Conservation (phyloP, 331 rosid genomes). For the Acacia concinna region DNA sequence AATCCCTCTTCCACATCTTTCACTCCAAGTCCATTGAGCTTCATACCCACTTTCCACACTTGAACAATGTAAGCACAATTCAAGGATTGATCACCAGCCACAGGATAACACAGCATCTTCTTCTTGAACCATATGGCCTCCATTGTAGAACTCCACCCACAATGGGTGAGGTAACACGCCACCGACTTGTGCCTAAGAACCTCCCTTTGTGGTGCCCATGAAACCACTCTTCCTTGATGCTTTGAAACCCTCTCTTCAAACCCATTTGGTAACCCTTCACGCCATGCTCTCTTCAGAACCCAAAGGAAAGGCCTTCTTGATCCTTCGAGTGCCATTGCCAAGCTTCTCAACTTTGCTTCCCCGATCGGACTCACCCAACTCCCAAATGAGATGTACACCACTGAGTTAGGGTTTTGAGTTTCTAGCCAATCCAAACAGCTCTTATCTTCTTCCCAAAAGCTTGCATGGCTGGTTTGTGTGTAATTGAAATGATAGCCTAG, state of each 20-base stretch:
- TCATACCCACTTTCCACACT: constrained; percentile 71
- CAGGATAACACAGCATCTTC: constrained; percentile 68
- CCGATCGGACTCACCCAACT: constrained; percentile 88
- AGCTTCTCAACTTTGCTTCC: constrained; percentile 49
- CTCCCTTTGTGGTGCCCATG: constrained; percentile 85
- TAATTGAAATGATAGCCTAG: constrained; percentile 49
- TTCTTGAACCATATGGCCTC: constrained; percentile 71
- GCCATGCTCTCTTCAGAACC: constrained; percentile 66
- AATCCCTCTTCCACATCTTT: constrained; percentile 71
- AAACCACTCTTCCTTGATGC: constrained; percentile 49
- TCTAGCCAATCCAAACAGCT: constrained; percentile 74
- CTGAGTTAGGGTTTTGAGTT: constrained; percentile 42
- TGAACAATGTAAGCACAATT: constrained; percentile 63
- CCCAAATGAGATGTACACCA: constrained; percentile 78
- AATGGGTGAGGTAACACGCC: constrained; percentile 78
- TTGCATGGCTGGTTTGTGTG: constrained; percentile 31
- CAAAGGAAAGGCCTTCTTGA: constrained; percentile 67
- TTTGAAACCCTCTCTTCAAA: constrained; percentile 41
- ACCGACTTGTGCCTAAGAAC: constrained; percentile 59
- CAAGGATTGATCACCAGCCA: constrained; percentile 86
- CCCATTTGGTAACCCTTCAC: constrained; percentile 57
- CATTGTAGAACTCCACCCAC: constrained; percentile 94
- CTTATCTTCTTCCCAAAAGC: constrained; percentile 77
- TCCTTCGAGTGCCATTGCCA: constrained; percentile 66
- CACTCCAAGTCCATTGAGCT: constrained; percentile 51